Conservation (phyloP, 805 yeast genomes). For the Candida easanensis region DNA sequence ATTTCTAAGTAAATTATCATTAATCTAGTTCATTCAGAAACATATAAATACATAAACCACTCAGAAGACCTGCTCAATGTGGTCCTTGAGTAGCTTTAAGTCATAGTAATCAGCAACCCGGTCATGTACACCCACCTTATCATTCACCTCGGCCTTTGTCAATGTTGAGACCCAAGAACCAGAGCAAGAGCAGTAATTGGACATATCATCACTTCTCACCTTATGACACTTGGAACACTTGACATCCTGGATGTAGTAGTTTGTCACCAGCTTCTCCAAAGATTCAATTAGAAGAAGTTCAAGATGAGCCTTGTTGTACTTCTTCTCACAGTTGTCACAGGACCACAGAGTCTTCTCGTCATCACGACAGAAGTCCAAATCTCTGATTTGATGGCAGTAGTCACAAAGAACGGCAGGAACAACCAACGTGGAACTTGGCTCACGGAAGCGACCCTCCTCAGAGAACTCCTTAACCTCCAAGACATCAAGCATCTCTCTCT, state of each 20-base stretch:
- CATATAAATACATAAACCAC: constrained; percentile 5
- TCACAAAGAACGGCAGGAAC: constrained; percentile 74
- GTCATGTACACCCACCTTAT: constrained; percentile 45
- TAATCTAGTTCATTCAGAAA: neutral
- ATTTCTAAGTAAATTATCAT: neutral
- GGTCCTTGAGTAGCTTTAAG: constrained; percentile 48
- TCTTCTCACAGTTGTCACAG: constrained; percentile 64
- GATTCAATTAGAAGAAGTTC: constrained; percentile 80
- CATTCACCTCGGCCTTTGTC: constrained; percentile 40
- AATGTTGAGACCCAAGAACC: constrained; percentile 75
- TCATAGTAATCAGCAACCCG: constrained; percentile 62
- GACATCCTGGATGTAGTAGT: constrained; percentile 75
- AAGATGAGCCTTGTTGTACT: constrained; percentile 61
- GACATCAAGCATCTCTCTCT: constrained; percentile 68
- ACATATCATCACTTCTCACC: constrained; percentile 64
- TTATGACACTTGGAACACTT: constrained; percentile 75
- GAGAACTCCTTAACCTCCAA: constrained; percentile 87
- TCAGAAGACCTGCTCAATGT: constrained; percentile 20
- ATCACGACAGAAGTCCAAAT: constrained; percentile 80
- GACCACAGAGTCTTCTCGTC: constrained; percentile 46
- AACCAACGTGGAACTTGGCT: constrained; percentile 71
- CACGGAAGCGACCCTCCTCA: constrained; percentile 62
- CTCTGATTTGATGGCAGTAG: constrained; percentile 70
- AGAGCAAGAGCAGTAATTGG: constrained; percentile 80
- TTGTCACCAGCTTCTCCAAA: constrained; percentile 50